These are phyloP conservation scores for Ustilago curta DNA, from an alignment of 1,284 basidiomycete species.

Conservation along the genomic window DNA sequence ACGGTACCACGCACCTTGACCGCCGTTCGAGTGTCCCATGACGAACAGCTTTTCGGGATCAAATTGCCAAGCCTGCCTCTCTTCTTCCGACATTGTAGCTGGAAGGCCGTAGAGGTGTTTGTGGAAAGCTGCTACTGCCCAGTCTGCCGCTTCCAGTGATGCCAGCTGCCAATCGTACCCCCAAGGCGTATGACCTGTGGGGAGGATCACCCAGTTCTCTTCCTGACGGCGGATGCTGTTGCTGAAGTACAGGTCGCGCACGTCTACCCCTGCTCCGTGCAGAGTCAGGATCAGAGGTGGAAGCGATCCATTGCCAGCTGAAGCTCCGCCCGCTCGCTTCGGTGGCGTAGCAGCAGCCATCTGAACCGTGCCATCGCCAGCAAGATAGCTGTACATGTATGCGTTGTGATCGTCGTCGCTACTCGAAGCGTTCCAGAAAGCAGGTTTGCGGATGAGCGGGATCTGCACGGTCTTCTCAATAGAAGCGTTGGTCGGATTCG, in stretches of 20 bases:
- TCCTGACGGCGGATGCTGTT: conserved; percentile 75
- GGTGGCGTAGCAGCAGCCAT: conserved; percentile 50
- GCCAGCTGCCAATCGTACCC: conserved; percentile 88
- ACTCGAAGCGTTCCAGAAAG: conserved; percentile 29
- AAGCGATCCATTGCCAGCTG: neutral
- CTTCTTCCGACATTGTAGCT: conserved; percentile 13
- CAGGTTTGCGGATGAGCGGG: conserved; percentile 15
- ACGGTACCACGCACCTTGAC: conserved; percentile 87
- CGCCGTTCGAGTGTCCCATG: conserved; percentile 91
- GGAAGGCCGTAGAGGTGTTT: conserved; percentile 35
- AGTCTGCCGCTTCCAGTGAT: conserved; percentile 76
- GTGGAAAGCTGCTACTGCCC: conserved; percentile 74
- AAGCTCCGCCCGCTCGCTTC: neutral
- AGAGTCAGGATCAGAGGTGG: conserved; percentile 77
- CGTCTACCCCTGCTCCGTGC: conserved; percentile 84
- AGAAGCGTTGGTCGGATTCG: neutral
- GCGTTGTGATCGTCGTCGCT: conserved; percentile 22
- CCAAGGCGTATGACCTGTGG: conserved; percentile 75
- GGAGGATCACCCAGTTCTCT: conserved; percentile 78
- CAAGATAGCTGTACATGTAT: conserved; percentile 38
- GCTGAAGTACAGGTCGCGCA: conserved; percentile 68
- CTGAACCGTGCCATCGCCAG: conserved; percentile 17
- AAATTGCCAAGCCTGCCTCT: conserved; percentile 27
- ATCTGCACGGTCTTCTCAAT: conserved; percentile 15
- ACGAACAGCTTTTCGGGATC: conserved; percentile 73